Base-by-base conservation (phyloP, 805 yeast genomes). In the Metschnikowia cerradonensis region DNA sequence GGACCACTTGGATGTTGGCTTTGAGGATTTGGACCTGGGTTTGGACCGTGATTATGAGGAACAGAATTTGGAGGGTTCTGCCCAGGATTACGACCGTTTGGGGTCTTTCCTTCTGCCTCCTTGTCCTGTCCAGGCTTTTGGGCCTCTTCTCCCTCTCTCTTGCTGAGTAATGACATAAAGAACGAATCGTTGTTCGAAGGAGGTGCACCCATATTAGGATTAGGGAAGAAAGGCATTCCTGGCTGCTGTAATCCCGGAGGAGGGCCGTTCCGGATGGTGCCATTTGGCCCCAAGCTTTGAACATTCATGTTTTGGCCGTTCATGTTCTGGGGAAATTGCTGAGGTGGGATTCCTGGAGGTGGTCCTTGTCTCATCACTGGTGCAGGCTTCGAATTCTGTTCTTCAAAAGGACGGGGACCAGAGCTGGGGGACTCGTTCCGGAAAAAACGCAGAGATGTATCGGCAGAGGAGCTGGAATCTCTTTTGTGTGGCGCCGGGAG, bases 81-180 rank as follows among this genome's bases (percentile, higher is more conserved):
- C 6, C 22, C 19, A 2, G 26, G n/a, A n/a, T 19, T 37, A 13
- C 5, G 43, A 17, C 43, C 34, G 15, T 30, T 40, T 40, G 8
- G 22, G 7, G 26, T 26, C 8, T 26, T 40, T 19, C 22, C 5
- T 3, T 22, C 34, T 10, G 43, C 23, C 20, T 40, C 34, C 20
- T 40, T 20, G 17, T 34, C 31, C 4, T 20, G 15, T 11, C 13
- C 33, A n/a, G 7, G 45, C 11, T 32, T 22, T 14, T 33, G 38
- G 4, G 15, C 38, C 31, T 39, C 31, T 20, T 42, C 37, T 4
- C 47, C 49, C n/a, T 63, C 60, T 11, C 66, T 60, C 52, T 74
- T 76, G 38, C 71, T 67, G 54, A 79, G 61, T 49, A 79, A 63
- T 4, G 82, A 72, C 66, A 74, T 68, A 58, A 79, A 76, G 53